Evolutionary conservation across 2,329 filamentous ascomycete species (phyloP).

Genomic region (Fusarium longipes): DNA sequence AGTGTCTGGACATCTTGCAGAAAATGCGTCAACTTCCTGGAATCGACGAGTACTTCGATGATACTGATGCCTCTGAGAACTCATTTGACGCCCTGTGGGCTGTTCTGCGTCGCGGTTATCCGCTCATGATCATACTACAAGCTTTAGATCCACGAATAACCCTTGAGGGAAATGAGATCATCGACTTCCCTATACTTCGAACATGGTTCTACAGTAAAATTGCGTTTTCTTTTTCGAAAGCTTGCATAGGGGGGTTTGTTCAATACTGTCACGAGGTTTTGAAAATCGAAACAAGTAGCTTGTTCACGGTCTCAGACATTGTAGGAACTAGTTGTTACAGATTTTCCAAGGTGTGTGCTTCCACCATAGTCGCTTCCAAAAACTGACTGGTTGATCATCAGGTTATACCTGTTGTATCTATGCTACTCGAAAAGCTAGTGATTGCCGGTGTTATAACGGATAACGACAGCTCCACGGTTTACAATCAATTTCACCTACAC

Average conservation of each 20-base stretch:
- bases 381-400: accelerated
- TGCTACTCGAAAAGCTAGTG: background rate
- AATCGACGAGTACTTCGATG: background rate
- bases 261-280: background rate
- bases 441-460: background rate
- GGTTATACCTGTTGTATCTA: background rate
- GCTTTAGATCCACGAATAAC: background rate
- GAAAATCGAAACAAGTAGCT: background rate
- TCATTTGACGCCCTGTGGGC: background rate
- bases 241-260: background rate
- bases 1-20: background rate
- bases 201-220: background rate
- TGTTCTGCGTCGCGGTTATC: background rate
- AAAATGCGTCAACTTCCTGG: background rate
- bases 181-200: background rate
- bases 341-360: background rate
- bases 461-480: background rate
- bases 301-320: background rate
- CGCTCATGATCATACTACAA: background rate
- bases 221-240: background rate
- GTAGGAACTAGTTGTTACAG: background rate
- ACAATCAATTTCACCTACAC: background rate
- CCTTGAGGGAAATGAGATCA: background rate
- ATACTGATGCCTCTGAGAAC: accelerated
- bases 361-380: background rate